Conservation (phyloP, 192 early-diverging fungal genomes). For the Mortierella alpina region DNA sequence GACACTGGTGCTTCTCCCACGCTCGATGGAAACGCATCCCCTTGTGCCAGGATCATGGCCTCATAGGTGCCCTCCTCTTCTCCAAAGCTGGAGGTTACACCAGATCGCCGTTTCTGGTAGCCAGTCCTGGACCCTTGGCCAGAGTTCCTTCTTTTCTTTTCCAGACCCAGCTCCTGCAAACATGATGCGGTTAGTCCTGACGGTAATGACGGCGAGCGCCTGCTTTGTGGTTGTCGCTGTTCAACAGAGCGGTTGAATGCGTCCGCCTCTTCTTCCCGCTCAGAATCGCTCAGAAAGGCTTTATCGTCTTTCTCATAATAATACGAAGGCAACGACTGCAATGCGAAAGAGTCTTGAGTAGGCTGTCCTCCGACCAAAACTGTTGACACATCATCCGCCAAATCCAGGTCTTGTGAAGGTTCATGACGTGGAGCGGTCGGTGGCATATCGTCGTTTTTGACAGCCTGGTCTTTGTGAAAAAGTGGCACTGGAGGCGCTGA, state of each 20-base stretch:
- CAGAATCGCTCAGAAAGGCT: background rate
- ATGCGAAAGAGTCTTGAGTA: constrained; percentile 5
- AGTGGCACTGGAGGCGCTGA: constrained; percentile 2
- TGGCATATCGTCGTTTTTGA: background rate
- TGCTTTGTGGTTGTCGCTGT: background rate
- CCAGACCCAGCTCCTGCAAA: constrained; percentile 12
- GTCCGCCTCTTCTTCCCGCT: background rate
- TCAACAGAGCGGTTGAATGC: no score
- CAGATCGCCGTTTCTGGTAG: background rate
- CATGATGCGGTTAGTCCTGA: constrained; percentile 5
- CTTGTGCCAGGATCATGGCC: background rate
- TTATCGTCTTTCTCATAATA: background rate
- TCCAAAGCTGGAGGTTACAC: background rate
- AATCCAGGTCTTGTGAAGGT: no score
- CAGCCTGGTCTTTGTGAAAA: background rate
- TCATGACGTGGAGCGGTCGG: background rate
- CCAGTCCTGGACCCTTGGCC: background rate
- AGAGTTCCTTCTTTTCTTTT: background rate
- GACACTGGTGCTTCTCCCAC: background rate
- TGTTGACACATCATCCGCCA: constrained; percentile 9
- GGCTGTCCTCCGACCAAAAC: background rate
- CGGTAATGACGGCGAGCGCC: background rate
- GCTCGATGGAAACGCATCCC: background rate
- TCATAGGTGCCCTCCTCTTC: background rate
- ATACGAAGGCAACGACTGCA: constrained; percentile 1